A percentile compares a stretch with the other conserved stretches of the same genome.
Conservation (phyloP, 2,329 filamentous ascomycete species). For the Penicillium sp. region DNA sequence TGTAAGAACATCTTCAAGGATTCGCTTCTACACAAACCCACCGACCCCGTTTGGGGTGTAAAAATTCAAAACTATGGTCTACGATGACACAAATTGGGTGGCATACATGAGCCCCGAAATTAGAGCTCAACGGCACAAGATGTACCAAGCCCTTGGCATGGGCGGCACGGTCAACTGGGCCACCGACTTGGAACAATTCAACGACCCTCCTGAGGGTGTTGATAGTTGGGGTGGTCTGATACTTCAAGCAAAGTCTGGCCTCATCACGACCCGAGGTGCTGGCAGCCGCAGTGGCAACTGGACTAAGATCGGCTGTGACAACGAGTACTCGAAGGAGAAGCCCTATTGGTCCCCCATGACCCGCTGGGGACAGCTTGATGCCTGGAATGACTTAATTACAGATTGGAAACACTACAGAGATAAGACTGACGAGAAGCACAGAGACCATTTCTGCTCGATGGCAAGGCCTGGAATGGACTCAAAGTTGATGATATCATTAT, state of each 20-base stretch:
- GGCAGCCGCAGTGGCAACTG: neutral
- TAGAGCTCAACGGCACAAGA: neutral
- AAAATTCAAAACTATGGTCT: no score
- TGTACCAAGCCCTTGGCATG: neutral
- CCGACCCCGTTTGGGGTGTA: no score
- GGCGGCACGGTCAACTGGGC: neutral
- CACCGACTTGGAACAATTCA: neutral
- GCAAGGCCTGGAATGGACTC: neutral
- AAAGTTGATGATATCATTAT: neutral
- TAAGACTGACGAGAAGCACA: no score
- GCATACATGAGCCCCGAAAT: neutral
- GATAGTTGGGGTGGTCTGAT: neutral
- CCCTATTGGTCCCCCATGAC: neutral
- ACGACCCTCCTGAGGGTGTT: neutral
- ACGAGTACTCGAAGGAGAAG: neutral
- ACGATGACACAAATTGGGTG: neutral
- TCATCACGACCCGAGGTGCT: neutral
- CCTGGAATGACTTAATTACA: neutral
- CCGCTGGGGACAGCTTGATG: neutral
- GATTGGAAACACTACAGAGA: neutral
- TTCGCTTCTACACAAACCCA: no score
- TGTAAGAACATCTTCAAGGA: constrained; percentile 32
- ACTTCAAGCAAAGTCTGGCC: neutral
- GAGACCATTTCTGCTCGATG: no score
- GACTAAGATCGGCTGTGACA: neutral